phyloP scores from a whole-genome alignment of 805 yeast genomes.

The Dipodascus geniculatus region DNA sequence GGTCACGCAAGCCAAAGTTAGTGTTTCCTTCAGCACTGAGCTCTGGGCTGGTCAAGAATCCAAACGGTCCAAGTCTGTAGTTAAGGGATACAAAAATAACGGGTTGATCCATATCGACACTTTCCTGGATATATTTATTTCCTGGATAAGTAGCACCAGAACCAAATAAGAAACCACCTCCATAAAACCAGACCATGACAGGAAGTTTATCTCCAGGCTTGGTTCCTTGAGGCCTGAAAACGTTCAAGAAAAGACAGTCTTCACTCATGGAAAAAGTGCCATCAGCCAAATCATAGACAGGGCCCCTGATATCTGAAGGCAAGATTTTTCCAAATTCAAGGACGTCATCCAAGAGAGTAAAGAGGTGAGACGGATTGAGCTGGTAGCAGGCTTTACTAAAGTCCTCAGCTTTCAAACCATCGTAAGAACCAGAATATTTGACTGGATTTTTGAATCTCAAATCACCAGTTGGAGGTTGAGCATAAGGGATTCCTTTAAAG shows the following conservation, averaged over 20 bases:
- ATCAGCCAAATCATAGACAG: constrained; percentile 19
- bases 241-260: constrained; percentile 24
- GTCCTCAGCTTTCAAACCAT: constrained; percentile 11
- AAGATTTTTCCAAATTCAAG: neutral
- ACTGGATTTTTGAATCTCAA: constrained; percentile 20
- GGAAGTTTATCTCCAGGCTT: constrained; percentile 10
- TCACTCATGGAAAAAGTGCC: constrained; percentile 12
- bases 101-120: constrained; percentile 1
- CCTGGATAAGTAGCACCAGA: constrained; percentile 14
- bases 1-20: constrained; percentile 29
- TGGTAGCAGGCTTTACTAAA: constrained; percentile 4
- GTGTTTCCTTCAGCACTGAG: constrained; percentile 15
- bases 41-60: constrained; percentile 23
- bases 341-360: neutral
- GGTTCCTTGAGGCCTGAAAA: constrained; percentile 17
- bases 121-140: constrained; percentile 11
- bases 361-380: neutral
- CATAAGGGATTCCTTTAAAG: constrained; percentile 18
- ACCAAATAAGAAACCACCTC: constrained; percentile 28
- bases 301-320: constrained; percentile 1
- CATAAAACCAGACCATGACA: constrained; percentile 27
- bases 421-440: constrained; percentile 10
- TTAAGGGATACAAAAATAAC: constrained; percentile 21
- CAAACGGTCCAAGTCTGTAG: constrained; percentile 28
- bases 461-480: constrained; percentile 21